Conservation (phyloP, 1,284 basidiomycete species). For the Ganoderma meredithae region DNA sequence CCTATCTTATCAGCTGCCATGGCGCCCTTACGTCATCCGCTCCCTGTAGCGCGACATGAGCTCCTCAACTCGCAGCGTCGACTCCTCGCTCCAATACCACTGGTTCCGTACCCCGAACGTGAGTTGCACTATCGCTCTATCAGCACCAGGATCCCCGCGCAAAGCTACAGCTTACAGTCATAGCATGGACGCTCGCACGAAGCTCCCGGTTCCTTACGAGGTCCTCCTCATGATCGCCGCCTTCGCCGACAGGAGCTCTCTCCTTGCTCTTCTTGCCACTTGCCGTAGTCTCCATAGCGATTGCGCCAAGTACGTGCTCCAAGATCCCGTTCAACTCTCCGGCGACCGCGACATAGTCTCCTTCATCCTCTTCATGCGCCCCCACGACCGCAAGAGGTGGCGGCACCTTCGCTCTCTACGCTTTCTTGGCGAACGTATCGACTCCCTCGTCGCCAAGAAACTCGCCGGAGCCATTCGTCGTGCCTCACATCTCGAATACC, state of each 20-base stretch:
- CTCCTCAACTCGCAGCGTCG: too few relatives aligned
- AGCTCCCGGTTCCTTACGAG: conserved; percentile 9
- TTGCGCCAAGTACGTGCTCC: conserved; percentile 17
- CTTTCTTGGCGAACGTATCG: neutral
- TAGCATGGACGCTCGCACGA: neutral
- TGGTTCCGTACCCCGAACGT: neutral
- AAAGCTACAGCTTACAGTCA: neutral
- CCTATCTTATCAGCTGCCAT: conserved; percentile 16
- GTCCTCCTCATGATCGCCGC: conserved; percentile 19
- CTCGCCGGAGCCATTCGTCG: conserved; percentile 15
- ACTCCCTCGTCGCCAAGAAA: conserved; percentile 11
- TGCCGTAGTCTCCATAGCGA: conserved; percentile 8
- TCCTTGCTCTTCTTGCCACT: conserved; percentile 11
- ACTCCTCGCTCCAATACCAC: too few relatives aligned
- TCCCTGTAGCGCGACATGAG: too few relatives aligned
- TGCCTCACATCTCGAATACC: conserved; percentile 12
- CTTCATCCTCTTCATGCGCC: conserved; percentile 21
- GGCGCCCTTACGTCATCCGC: neutral
- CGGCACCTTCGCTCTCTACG: conserved; percentile 15
- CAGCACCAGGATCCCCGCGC: neutral
- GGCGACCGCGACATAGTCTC: conserved; percentile 7
- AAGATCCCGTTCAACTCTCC: neutral
- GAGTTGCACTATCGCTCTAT: neutral
- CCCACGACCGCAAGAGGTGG: conserved; percentile 15
- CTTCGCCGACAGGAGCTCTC: neutral